phyloP scores from a whole-genome alignment of 2,329 filamentous ascomycete genomes.

The Aspergillus floridensis region DNA sequence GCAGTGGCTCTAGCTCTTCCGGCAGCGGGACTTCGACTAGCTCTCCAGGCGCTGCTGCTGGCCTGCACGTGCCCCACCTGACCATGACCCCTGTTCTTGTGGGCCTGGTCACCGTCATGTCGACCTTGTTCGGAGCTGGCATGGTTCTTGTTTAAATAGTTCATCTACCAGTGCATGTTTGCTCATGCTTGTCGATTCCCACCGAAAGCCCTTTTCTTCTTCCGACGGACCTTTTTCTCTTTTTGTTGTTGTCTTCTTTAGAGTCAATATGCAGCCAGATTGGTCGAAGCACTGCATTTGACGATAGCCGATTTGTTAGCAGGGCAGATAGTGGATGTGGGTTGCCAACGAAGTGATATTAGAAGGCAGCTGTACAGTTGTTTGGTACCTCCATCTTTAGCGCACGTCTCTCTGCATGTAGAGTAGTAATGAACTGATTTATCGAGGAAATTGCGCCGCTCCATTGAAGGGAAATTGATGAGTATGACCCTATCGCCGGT shows the following conservation, averaged over 20 bases:
- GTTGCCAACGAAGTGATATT: not conserved
- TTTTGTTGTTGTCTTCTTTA: constrained; percentile 5
- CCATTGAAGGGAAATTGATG: too few relatives aligned
- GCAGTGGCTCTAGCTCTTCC: constrained; percentile 5
- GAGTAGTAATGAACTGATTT: constrained; percentile 1
- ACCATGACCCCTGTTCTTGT: constrained; percentile 52
- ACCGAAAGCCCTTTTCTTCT: constrained; percentile 9
- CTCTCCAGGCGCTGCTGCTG: constrained; percentile 44
- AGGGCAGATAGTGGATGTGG: not conserved
- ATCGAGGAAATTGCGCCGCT: not conserved
- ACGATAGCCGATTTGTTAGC: not conserved
- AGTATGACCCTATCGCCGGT: not conserved
- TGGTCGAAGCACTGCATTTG: not conserved
- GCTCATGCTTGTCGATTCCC: not conserved
- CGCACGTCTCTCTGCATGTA: constrained; percentile 4
- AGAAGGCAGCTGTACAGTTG: constrained; percentile 16
- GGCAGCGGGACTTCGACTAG: constrained; percentile 26
- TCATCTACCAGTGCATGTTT: not conserved
- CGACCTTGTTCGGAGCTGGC: constrained; percentile 53
- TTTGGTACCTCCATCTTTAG: constrained; percentile 8
- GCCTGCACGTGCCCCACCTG: constrained; percentile 46
- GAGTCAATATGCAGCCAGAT: not conserved
- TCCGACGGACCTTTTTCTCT: not conserved
- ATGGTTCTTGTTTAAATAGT: constrained; percentile 32
- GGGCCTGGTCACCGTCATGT: constrained; percentile 51